phyloP scores from a whole-genome alignment of 768 basidiomycete species.

The Neoboletus subvelutipes region DNA sequence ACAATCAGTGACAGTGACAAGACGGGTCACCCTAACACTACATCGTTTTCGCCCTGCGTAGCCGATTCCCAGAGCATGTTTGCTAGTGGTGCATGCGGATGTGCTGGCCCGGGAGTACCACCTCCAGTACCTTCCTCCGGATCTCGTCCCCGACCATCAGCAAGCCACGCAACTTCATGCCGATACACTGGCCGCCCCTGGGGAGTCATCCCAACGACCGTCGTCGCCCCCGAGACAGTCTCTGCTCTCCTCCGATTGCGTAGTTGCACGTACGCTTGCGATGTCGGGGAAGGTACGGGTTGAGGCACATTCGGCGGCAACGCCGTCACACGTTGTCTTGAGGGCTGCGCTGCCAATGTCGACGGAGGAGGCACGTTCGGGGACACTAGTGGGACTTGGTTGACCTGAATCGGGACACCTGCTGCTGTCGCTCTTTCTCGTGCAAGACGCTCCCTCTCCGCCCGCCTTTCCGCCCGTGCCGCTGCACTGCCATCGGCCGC shows the following conservation, averaged over 20 bases:
- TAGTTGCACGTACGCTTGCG: conserved; percentile 18
- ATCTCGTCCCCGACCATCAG: conserved; percentile 21
- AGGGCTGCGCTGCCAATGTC: conserved; percentile 10
- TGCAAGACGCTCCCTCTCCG: conserved; percentile 35
- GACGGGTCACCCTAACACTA: conserved; percentile 29
- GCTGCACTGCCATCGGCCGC: conserved; percentile 10
- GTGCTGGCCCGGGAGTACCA: conserved; percentile 19
- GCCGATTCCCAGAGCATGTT: conserved; percentile 32
- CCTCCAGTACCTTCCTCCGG: conserved; percentile 19
- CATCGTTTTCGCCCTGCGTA: conserved; percentile 29
- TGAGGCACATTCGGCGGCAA: conserved; percentile 29
- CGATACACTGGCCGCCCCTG: conserved; percentile 31
- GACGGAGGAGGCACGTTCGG: conserved; percentile 18
- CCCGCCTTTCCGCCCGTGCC: conserved; percentile 36
- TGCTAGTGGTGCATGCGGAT: conserved; percentile 18
- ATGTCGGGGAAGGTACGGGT: conserved; percentile 21
- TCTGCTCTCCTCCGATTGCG: conserved; percentile 35
- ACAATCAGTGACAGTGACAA: conserved; percentile 1
- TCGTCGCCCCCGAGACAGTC: conserved; percentile 33
- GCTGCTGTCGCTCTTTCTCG: conserved; percentile 25
- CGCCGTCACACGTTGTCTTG: conserved; percentile 30
- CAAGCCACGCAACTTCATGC: conserved; percentile 29
- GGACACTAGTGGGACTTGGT: conserved; percentile 12
- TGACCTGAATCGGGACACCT: conserved; percentile 13
- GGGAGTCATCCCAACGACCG: conserved; percentile 26